Evolutionary conservation across 2,329 filamentous ascomycete species (phyloP).

Genomic region (Ophiobolus disseminans): DNA sequence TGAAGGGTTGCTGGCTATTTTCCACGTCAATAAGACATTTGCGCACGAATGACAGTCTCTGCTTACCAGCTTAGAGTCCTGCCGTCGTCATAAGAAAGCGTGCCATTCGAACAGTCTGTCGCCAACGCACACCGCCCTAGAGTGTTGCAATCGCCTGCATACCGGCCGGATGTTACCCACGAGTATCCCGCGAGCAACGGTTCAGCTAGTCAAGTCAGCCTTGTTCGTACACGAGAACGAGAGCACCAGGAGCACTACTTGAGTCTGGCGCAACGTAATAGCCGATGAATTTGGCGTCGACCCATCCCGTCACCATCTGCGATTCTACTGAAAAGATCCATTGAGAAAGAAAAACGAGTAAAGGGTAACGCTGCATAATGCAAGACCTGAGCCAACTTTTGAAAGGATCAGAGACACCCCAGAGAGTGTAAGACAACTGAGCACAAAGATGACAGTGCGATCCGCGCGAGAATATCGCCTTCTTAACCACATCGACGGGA

Average conservation of each 20-base stretch:
- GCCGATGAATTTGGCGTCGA: conserved; percentile 1
- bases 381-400: too few relatives aligned
- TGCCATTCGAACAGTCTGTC: conserved; percentile 1
- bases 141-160: conserved; percentile 1
- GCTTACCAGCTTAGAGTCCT: conserved; percentile 1
- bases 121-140: neutral
- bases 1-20: too few relatives aligned
- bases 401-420: too few relatives aligned
- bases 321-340: too few relatives aligned
- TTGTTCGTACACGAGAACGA: too few relatives aligned
- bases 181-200: neutral
- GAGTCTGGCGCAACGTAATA: conserved; percentile 2
- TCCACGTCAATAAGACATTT: too few relatives aligned
- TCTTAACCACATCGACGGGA: too few relatives aligned
- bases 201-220: neutral
- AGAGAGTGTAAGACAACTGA: too few relatives aligned
- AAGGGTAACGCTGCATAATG: too few relatives aligned
- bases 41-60: too few relatives aligned
- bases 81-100: conserved; percentile 1
- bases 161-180: conserved; percentile 1
- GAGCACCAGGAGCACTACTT: conserved; percentile 1
- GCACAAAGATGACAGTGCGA: too few relatives aligned
- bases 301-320: neutral
- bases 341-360: neutral
- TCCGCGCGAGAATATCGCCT: too few relatives aligned